Percentiles rank a stretch among this genome's conserved stretches.
phyloP scores from a whole-genome alignment of 164 flowering plant species.

The Dillenia suffruticosa region DNA sequence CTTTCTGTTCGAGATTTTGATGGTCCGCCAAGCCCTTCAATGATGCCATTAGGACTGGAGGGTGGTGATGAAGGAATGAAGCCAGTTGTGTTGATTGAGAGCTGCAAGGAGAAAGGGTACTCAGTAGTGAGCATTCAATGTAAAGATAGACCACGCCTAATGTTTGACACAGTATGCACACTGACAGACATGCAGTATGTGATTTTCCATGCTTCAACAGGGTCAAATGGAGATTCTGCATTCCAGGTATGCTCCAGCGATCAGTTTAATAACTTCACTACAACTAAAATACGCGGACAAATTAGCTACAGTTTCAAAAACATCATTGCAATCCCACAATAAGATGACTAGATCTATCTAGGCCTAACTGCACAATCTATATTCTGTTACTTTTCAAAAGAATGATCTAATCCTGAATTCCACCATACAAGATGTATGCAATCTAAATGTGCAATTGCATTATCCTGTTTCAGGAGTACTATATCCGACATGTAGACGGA shows the following conservation, averaged over 20 bases:
- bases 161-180: slow-evolving; percentile 76
- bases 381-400: background rate
- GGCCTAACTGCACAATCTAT: too few species aligned
- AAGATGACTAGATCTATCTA: too few species aligned
- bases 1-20: slow-evolving; percentile 49
- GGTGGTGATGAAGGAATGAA: slow-evolving; percentile 17
- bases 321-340: too few species aligned
- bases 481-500: slow-evolving; percentile 58
- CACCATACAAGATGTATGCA: too few species aligned
- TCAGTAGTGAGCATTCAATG: slow-evolving; percentile 46
- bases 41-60: background rate
- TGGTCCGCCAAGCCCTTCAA: slow-evolving; percentile 16
- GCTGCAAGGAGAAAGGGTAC: slow-evolving; percentile 58
- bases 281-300: too few species aligned
- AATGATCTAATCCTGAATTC: background rate
- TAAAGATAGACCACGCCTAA: slow-evolving; percentile 53
- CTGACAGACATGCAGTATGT: slow-evolving; percentile 71
- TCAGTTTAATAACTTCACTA: too few species aligned
- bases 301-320: too few species aligned
- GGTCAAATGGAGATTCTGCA: slow-evolving; percentile 33
- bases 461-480: slow-evolving; percentile 54
- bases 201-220: slow-evolving; percentile 61
- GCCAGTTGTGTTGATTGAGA: slow-evolving; percentile 36
- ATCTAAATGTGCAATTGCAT: too few species aligned
- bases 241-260: slow-evolving; percentile 41